A percentile compares a stretch with the other conserved stretches of the same genome.
Conservation (phyloP, 345 rosid genomes). For the Gynandropsis gynandra region DNA sequence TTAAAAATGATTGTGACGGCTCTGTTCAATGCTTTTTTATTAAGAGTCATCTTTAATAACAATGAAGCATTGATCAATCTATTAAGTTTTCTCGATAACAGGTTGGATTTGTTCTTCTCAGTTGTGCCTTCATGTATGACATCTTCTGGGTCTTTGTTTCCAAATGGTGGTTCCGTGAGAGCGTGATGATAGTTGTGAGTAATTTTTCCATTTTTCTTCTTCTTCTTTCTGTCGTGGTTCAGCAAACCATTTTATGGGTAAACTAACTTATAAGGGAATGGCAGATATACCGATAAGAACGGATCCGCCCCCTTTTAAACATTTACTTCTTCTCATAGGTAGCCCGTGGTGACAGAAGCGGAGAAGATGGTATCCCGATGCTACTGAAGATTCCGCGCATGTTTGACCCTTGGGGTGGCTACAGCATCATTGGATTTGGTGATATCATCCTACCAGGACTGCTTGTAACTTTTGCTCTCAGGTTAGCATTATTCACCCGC, state of each 20-base stretch:
- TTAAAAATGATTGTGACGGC: background rate
- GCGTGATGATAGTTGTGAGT: constrained; percentile 98
- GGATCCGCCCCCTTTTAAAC: background rate
- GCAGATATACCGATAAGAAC: constrained; percentile 4
- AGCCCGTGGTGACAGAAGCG: constrained; percentile 95
- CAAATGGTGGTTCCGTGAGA: constrained; percentile 93
- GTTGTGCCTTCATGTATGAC: constrained; percentile 93
- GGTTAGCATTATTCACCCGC: constrained; percentile 51
- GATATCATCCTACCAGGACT: constrained; percentile 94
- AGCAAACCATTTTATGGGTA: constrained; percentile 3
- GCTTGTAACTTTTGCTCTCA: constrained; percentile 79
- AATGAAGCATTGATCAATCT: constrained; percentile 8
- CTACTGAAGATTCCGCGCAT: constrained; percentile 88
- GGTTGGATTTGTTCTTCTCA: constrained; percentile 94
- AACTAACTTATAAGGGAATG: constrained; percentile 6
- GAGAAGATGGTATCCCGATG: constrained; percentile 96
- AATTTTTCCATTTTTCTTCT: background rate
- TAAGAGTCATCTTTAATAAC: background rate
- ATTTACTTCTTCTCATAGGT: constrained; percentile 42
- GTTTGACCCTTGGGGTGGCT: constrained; percentile 99
- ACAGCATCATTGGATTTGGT: constrained; percentile 95
- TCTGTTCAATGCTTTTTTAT: background rate
- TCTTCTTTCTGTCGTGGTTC: background rate
- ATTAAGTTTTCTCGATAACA: constrained; percentile 31
- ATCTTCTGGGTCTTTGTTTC: constrained; percentile 98